Percentiles rank a stretch among this genome's conserved stretches.
phyloP scores from a whole-genome alignment of 2,329 filamentous ascomycete species.

The Colletotrichum viniferum region DNA sequence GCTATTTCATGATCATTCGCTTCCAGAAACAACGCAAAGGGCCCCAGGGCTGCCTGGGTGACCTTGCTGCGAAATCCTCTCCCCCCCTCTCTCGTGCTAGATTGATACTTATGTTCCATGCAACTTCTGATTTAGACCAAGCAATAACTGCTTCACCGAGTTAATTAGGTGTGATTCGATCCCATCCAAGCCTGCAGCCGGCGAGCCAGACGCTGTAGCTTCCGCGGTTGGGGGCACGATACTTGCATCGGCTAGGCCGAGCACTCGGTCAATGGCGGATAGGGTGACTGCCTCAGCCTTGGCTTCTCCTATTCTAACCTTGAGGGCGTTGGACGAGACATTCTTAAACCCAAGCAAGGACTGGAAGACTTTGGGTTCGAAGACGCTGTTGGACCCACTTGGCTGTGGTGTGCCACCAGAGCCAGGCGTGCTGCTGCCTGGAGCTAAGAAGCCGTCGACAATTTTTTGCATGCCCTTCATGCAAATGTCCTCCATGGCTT shows the following conservation, averaged over 20 bases:
- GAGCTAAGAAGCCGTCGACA: constrained; percentile 44
- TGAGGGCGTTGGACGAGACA: constrained; percentile 47
- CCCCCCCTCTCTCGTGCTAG: not conserved
- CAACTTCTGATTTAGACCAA: constrained; percentile 44
- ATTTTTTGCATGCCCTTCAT: constrained; percentile 48
- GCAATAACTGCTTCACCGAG: constrained; percentile 42
- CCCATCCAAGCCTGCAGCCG: constrained; percentile 36
- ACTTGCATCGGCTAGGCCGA: constrained; percentile 51
- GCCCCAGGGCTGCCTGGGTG: not conserved
- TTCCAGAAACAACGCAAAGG: not conserved
- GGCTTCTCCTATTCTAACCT: constrained; percentile 40
- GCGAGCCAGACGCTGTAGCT: constrained; percentile 1
- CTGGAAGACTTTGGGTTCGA: constrained; percentile 44
- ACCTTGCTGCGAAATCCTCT: not conserved
- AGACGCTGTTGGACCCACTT: constrained; percentile 20
- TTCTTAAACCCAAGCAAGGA: constrained; percentile 50
- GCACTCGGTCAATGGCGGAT: constrained; percentile 55
- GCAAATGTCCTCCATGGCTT: constrained; percentile 51
- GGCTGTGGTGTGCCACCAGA: constrained; percentile 26
- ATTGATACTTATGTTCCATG: constrained; percentile 6
- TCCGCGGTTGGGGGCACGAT: constrained; percentile 35
- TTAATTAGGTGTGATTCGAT: constrained; percentile 46
- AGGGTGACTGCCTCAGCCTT: constrained; percentile 51
- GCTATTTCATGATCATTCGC: constrained; percentile 20
- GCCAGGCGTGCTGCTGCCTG: constrained; percentile 36